Evolutionary conservation across 108 stramenopile genomes (phyloP).

Genomic region (Aurantiochytrium sp.): DNA sequence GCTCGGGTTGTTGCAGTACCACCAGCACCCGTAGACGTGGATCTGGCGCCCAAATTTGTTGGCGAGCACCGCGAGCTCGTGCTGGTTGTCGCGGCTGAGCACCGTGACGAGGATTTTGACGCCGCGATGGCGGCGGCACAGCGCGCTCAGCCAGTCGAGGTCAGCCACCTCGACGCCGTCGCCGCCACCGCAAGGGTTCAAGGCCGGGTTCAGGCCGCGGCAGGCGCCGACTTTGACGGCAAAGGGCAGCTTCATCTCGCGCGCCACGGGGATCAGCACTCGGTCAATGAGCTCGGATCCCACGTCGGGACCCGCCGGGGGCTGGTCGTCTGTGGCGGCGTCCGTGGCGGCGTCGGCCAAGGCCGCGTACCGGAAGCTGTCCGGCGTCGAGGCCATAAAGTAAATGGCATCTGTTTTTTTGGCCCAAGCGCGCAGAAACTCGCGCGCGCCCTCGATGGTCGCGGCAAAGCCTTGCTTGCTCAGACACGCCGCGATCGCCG

Average conservation of each 20-base stretch:
- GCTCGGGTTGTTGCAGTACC: slow-evolving; percentile 84
- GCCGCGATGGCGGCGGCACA: slow-evolving; percentile 66
- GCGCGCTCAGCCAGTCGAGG: slow-evolving; percentile 53
- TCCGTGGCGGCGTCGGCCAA: background rate
- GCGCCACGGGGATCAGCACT: slow-evolving; percentile 72
- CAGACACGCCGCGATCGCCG: slow-evolving; percentile 59
- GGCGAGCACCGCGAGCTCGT: slow-evolving; percentile 77
- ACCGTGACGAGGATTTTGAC: slow-evolving; percentile 82
- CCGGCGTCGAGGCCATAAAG: slow-evolving; percentile 84
- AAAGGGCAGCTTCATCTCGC: slow-evolving; percentile 72
- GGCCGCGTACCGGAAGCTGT: slow-evolving; percentile 62
- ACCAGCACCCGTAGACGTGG: slow-evolving; percentile 82
- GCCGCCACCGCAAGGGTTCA: slow-evolving; percentile 49
- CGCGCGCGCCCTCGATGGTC: slow-evolving; percentile 66
- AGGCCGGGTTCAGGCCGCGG: slow-evolving; percentile 66
- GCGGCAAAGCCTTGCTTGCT: slow-evolving; percentile 61
- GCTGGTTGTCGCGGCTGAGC: slow-evolving; percentile 74
- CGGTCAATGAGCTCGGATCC: slow-evolving; percentile 66
- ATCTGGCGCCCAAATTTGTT: slow-evolving; percentile 74
- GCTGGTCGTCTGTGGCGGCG: background rate
- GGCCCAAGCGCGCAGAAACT: slow-evolving; percentile 73
- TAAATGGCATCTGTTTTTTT: slow-evolving; percentile 80
- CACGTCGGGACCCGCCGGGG: background rate
- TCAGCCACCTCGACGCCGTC: slow-evolving; percentile 80
- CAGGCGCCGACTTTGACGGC: slow-evolving; percentile 82